A percentile compares a stretch with the other conserved stretches of the same genome.
phyloP scores from a whole-genome alignment of 1,284 basidiomycete species.

The Tilletia caries region DNA sequence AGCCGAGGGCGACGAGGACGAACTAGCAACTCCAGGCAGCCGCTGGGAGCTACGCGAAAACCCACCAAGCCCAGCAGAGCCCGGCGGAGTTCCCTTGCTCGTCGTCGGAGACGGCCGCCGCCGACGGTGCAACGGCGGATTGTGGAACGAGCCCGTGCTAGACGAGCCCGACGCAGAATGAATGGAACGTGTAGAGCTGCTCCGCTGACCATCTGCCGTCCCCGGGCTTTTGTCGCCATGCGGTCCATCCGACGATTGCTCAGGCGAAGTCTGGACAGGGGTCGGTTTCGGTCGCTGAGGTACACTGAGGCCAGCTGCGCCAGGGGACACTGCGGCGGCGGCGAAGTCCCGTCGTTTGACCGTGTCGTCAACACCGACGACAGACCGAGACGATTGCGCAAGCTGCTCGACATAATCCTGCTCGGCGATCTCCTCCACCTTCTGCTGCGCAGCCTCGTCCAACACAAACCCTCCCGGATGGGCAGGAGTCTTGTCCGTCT shows the following conservation, averaged over 20 bases:
- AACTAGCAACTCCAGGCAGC: not conserved
- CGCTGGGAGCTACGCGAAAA: not conserved
- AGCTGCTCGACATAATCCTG: not conserved
- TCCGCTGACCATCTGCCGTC: not conserved
- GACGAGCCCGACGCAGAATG: not conserved
- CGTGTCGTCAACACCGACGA: too few relatives aligned
- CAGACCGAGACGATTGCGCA: not conserved
- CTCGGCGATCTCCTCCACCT: not conserved
- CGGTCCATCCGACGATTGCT: not conserved
- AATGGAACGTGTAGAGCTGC: not conserved
- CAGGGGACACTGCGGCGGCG: not conserved
- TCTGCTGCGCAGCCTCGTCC: not conserved
- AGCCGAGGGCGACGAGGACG: not conserved
- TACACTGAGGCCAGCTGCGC: not conserved
- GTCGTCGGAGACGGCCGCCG: constrained; percentile 1
- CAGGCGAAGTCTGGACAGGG: constrained; percentile 27
- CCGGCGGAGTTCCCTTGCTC: not conserved
- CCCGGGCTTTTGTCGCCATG: not conserved
- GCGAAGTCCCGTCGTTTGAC: not conserved
- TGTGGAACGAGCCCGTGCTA: not conserved
- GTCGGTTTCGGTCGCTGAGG: constrained; percentile 28
- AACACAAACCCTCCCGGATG: not conserved
- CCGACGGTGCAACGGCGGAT: not conserved
- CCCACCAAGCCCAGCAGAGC: not conserved
- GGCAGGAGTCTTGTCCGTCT: constrained; percentile 4